Conservation (phyloP, 2,329 filamentous ascomycete species). For the Alternaria ventricosa region DNA sequence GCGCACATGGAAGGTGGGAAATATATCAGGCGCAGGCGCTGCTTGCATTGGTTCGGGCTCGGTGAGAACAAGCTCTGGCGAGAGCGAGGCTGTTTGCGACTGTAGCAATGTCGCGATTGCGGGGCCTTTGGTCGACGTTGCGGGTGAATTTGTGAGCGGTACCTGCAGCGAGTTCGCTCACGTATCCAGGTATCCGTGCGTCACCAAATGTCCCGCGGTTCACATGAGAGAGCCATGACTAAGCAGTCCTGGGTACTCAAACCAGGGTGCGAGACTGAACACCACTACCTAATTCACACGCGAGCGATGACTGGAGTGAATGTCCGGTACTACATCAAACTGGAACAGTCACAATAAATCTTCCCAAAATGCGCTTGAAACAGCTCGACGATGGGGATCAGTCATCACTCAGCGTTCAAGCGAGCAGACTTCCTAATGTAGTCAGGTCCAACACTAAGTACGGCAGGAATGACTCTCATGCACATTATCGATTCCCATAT, state of each 20-base stretch:
- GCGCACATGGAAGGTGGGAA: conserved; percentile 44
- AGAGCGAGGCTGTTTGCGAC: conserved; percentile 25
- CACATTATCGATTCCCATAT: neutral
- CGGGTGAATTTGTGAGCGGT: conserved; percentile 25
- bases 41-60: conserved; percentile 44
- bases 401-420: neutral
- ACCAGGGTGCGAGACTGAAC: neutral
- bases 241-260: conserved; percentile 12
- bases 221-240: conserved; percentile 8
- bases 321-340: neutral
- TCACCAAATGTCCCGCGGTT: conserved; percentile 17
- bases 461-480: neutral
- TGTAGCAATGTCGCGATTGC: conserved; percentile 18
- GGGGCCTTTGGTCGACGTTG: conserved; percentile 8
- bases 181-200: conserved; percentile 20
- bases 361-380: neutral
- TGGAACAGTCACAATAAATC: neutral
- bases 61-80: conserved; percentile 27
- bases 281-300: neutral
- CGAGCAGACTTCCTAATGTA: neutral
- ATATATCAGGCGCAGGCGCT: conserved; percentile 42
- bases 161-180: conserved; percentile 32
- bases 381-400: neutral
- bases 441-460: neutral
- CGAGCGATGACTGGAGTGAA: neutral